These are phyloP conservation scores for Xylona heveae DNA, from an alignment of 495 filamentous ascomycete species.

Conservation along the genomic window DNA sequence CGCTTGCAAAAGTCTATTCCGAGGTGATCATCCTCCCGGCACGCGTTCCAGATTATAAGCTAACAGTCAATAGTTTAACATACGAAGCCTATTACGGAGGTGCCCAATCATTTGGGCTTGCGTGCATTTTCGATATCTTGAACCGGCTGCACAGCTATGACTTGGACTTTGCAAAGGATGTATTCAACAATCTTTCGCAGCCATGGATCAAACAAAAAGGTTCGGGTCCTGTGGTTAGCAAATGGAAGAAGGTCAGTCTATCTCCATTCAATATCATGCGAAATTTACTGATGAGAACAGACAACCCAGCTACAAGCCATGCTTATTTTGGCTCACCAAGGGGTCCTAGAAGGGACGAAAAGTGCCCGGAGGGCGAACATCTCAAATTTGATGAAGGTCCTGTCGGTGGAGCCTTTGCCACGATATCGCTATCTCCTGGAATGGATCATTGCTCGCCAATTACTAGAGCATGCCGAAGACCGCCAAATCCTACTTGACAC, in stretches of 20 bases:
- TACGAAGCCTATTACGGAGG: constrained; percentile 21
- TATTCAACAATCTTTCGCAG: constrained; percentile 15
- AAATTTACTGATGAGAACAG: constrained; percentile 1
- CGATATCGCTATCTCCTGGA: constrained; percentile 20
- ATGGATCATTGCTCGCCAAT: constrained; percentile 21
- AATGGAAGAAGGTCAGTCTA: constrained; percentile 18
- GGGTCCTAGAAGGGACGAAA: constrained; percentile 12
- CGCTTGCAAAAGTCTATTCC: no score
- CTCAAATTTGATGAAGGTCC: constrained; percentile 11
- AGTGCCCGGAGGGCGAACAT: no score
- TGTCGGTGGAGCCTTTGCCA: constrained; percentile 22
- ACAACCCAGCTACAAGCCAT: constrained; percentile 22
- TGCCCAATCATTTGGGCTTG: constrained; percentile 16
- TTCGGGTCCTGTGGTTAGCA: constrained; percentile 17
- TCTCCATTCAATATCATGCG: neutral
- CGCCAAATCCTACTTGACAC: constrained; percentile 5
- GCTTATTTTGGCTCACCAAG: constrained; percentile 12
- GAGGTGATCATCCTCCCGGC: no score
- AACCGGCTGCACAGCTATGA: constrained; percentile 14
- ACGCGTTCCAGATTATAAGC: no score
- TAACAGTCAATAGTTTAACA: constrained; percentile 1
- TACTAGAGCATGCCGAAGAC: constrained; percentile 11
- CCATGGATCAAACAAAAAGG: constrained; percentile 19
- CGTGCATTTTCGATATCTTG: constrained; percentile 21
- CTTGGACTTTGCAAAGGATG: constrained; percentile 5